Evolutionary conservation across 345 rosid species (phyloP).

Genomic region (Excoecaria cochinchinensis): DNA sequence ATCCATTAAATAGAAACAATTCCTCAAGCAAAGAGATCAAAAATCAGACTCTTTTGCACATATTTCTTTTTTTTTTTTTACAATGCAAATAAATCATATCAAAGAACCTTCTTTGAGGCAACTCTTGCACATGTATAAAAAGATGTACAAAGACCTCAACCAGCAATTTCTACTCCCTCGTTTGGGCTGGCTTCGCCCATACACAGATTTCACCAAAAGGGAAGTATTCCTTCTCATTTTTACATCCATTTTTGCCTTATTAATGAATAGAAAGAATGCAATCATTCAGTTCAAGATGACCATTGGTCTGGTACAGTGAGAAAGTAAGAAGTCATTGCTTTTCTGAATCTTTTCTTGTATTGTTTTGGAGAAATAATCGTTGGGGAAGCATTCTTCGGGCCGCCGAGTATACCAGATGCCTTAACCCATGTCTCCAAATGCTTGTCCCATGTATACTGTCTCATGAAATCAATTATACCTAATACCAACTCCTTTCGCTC

Average conservation of each 20-base stretch:
- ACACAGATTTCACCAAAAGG: neutral
- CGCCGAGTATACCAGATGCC: conserved; percentile 87
- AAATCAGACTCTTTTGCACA: neutral
- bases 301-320: conserved; percentile 90
- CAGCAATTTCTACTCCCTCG: conserved; percentile 24
- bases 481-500: conserved; percentile 85
- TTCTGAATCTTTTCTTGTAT: conserved; percentile 91
- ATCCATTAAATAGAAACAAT: no score
- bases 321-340: conserved; percentile 93
- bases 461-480: conserved; percentile 95
- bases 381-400: conserved; percentile 72
- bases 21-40: neutral
- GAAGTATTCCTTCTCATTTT: conserved; percentile 19
- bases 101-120: conserved; percentile 5
- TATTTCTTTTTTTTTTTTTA: neutral
- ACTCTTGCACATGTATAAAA: conserved; percentile 28
- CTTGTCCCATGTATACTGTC: conserved; percentile 99
- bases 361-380: conserved; percentile 87
- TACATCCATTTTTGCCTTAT: conserved; percentile 25
- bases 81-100: neutral
- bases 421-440: conserved; percentile 98
- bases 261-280: conserved; percentile 32
- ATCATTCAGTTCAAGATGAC: conserved; percentile 52
- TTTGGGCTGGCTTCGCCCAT: conserved; percentile 20
- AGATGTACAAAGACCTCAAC: conserved; percentile 23